Evolutionary conservation across 768 basidiomycete genomes (phyloP).

Genomic region (Trametes cinnabarina): DNA sequence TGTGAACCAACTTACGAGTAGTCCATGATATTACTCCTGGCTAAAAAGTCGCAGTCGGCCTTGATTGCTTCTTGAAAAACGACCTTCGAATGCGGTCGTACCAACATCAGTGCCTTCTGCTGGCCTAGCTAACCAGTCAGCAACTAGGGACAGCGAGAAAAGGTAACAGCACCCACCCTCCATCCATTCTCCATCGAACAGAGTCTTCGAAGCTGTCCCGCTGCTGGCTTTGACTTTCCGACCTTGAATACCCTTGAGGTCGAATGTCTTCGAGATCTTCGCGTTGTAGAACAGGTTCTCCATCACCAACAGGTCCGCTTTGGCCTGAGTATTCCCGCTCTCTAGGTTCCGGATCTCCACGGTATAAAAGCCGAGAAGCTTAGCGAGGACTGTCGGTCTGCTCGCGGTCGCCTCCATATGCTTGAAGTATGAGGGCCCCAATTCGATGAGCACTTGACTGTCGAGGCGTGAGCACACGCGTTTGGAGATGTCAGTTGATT

Average conservation of each 20-base stretch:
- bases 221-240: slow-evolving; percentile 59
- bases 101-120: slow-evolving; percentile 59
- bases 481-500: no score
- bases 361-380: slow-evolving; percentile 80
- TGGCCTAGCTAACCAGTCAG: slow-evolving; percentile 44
- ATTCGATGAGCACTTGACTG: slow-evolving; percentile 76
- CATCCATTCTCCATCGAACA: slow-evolving; percentile 85
- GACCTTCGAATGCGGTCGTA: slow-evolving; percentile 72
- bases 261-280: slow-evolving; percentile 68
- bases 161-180: slow-evolving; percentile 46
- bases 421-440: slow-evolving; percentile 75
- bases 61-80: slow-evolving; percentile 66
- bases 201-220: slow-evolving; percentile 47
- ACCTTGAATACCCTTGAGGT: slow-evolving; percentile 82
- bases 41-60: slow-evolving; percentile 71
- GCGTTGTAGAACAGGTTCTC: slow-evolving; percentile 79
- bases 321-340: slow-evolving; percentile 58
- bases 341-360: slow-evolving; percentile 75
- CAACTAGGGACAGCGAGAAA: neutral
- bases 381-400: slow-evolving; percentile 68
- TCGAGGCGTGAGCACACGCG: neutral
- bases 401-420: slow-evolving; percentile 71
- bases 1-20: slow-evolving; percentile 60
- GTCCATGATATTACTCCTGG: slow-evolving; percentile 81
- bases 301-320: slow-evolving; percentile 79